Conservation (phyloP, 441 rosid genomes). For the Mallotus repandus region DNA sequence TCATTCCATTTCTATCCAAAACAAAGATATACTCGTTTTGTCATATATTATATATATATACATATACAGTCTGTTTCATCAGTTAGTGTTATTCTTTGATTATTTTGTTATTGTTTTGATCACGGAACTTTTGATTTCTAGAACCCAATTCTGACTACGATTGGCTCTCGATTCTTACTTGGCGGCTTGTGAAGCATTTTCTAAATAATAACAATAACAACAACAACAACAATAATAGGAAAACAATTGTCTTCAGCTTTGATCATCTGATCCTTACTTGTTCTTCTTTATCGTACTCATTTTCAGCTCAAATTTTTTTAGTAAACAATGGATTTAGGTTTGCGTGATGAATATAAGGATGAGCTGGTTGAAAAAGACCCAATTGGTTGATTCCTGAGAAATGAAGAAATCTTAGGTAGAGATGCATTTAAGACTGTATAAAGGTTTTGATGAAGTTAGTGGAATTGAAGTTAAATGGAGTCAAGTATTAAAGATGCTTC, state of each 20-base stretch:
- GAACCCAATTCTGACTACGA: constrained; percentile 47
- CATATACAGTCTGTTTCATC: too few species aligned
- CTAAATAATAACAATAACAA: too few species aligned
- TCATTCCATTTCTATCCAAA: too few species aligned
- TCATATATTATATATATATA: too few species aligned
- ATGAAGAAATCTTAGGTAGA: constrained; percentile 68
- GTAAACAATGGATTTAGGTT: constrained; percentile 25
- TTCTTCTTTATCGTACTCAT: too few species aligned
- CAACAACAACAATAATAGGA: too few species aligned
- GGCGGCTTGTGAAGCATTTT: constrained; percentile 66
- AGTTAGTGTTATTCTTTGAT: too few species aligned
- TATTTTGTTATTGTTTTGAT: too few species aligned
- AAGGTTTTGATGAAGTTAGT: constrained; percentile 70
- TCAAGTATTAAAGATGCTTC: constrained; percentile 58
- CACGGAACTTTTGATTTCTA: constrained; percentile 28
- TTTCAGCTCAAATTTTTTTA: too few species aligned
- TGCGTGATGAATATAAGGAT: constrained; percentile 25
- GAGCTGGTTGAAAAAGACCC: constrained; percentile 64
- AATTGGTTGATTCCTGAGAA: constrained; percentile 59
- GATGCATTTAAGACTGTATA: constrained; percentile 92
- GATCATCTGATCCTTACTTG: too few species aligned
- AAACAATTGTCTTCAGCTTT: too few species aligned
- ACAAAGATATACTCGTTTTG: too few species aligned
- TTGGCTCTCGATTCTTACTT: constrained; percentile 65
- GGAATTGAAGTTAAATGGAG: constrained; percentile 88